Conservation (phyloP, 2,329 filamentous ascomycete species). For the Fusarium aywerte region DNA sequence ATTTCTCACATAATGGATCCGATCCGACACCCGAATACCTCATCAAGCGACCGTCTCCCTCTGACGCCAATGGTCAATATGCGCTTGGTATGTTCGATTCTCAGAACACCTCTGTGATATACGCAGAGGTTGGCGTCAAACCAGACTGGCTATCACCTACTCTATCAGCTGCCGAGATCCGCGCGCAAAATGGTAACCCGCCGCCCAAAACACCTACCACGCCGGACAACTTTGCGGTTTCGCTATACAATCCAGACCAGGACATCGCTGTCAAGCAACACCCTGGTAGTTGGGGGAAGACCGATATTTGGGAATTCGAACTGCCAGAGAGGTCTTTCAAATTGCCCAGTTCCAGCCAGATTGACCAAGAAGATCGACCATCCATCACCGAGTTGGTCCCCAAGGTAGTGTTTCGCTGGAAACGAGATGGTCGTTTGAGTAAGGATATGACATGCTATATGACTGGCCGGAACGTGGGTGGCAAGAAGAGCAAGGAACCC, state of each 20-base stretch:
- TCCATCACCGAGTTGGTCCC: slow-evolving; percentile 66
- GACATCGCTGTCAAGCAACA: slow-evolving; percentile 76
- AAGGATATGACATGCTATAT: slow-evolving; percentile 92
- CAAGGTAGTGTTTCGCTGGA: slow-evolving; percentile 87
- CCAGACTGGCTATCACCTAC: slow-evolving; percentile 88
- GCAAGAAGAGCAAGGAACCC: slow-evolving; percentile 88
- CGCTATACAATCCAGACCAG: slow-evolving; percentile 95
- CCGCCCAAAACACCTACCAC: slow-evolving; percentile 74
- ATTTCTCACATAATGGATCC: slow-evolving; percentile 77
- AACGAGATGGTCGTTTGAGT: slow-evolving; percentile 83
- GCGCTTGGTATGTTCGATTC: slow-evolving; percentile 87
- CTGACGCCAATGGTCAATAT: slow-evolving; percentile 82
- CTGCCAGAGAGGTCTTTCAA: slow-evolving; percentile 88
- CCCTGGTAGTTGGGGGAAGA: slow-evolving; percentile 81
- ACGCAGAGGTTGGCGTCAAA: slow-evolving; percentile 83
- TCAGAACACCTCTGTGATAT: slow-evolving; percentile 82
- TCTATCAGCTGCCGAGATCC: slow-evolving; percentile 82
- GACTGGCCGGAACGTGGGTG: slow-evolving; percentile 78
- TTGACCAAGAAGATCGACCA: slow-evolving; percentile 73
- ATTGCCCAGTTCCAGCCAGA: slow-evolving; percentile 77
- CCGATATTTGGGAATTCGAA: slow-evolving; percentile 89
- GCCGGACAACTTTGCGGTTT: slow-evolving; percentile 82
- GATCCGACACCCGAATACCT: slow-evolving; percentile 83
- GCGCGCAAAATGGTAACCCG: slow-evolving; percentile 70
- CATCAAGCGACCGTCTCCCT: slow-evolving; percentile 77